A percentile compares a stretch with the other conserved stretches of the same genome.
phyloP scores from a whole-genome alignment of 2,329 filamentous ascomycete genomes.

The Thelonectria rubi region DNA sequence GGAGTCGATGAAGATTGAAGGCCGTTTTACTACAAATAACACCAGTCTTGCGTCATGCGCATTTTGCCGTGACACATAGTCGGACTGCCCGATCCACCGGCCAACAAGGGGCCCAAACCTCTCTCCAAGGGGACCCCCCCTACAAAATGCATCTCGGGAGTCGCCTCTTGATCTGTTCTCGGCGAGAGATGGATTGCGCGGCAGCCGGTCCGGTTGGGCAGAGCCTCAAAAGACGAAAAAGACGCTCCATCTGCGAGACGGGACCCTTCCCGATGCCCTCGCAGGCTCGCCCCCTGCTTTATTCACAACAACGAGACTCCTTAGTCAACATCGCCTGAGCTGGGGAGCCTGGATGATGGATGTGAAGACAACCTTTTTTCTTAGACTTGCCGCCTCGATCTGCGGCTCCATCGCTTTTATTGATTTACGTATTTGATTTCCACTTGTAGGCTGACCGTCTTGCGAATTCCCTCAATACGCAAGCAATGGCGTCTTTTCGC shows the following conservation, averaged over 20 bases:
- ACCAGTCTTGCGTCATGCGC: background rate
- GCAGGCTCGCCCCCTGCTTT: background rate
- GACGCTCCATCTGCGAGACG: background rate
- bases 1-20: too few species aligned
- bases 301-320: constrained; percentile 2
- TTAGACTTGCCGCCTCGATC: background rate
- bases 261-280: too few species aligned
- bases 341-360: too few species aligned
- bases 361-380: background rate
- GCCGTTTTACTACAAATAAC: background rate
- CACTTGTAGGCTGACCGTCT: background rate
- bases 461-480: background rate
- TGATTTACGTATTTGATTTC: constrained; percentile 3
- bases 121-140: too few species aligned
- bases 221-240: background rate
- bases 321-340: constrained; percentile 1
- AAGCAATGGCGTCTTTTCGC: background rate
- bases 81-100: background rate
- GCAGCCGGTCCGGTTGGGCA: background rate
- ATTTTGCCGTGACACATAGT: background rate
- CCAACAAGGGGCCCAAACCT: background rate
- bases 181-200: background rate
- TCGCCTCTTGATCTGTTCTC: background rate
- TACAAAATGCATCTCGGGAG: background rate
- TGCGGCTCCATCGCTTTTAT: background rate